phyloP scores from a whole-genome alignment of 805 yeast genomes.

The Dipodascus geniculatus region DNA sequence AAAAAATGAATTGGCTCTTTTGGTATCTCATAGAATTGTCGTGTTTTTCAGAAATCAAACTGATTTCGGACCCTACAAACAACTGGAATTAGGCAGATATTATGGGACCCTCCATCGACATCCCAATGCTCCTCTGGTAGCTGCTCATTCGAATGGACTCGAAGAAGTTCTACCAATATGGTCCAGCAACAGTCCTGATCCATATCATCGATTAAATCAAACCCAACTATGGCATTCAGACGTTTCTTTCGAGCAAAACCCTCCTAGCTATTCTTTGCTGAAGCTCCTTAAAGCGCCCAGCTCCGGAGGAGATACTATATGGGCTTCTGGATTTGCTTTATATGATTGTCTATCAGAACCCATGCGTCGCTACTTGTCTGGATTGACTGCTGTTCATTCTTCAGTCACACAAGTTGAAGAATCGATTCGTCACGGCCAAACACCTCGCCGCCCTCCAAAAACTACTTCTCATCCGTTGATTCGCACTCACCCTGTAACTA shows the following conservation, averaged over 20 bases:
- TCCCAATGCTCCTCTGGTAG: constrained; percentile 23
- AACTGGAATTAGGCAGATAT: constrained; percentile 34
- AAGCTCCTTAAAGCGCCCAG: constrained; percentile 39
- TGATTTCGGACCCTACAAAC: constrained; percentile 32
- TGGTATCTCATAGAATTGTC: constrained; percentile 39
- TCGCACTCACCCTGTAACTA: constrained; percentile 56
- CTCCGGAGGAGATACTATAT: constrained; percentile 44
- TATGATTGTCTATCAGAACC: constrained; percentile 41
- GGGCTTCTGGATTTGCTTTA: constrained; percentile 42
- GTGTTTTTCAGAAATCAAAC: constrained; percentile 38
- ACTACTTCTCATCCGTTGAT: constrained; percentile 40
- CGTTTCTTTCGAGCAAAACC: constrained; percentile 43
- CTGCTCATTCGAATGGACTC: constrained; percentile 23
- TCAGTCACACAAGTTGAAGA: constrained; percentile 49
- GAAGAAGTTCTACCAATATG: constrained; percentile 34
- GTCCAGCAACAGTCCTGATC: constrained; percentile 14
- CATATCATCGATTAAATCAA: constrained; percentile 21
- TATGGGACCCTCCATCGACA: constrained; percentile 36
- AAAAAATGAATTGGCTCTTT: constrained; percentile 36
- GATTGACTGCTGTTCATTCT: constrained; percentile 31
- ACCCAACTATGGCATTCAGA: constrained; percentile 40
- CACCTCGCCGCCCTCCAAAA: constrained; percentile 31
- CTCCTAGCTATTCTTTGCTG: constrained; percentile 44
- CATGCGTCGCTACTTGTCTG: constrained; percentile 35
- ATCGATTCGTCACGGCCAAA: constrained; percentile 35